phyloP scores from a whole-genome alignment of 2,329 filamentous ascomycete species.

The Fusarium mangiferae region DNA sequence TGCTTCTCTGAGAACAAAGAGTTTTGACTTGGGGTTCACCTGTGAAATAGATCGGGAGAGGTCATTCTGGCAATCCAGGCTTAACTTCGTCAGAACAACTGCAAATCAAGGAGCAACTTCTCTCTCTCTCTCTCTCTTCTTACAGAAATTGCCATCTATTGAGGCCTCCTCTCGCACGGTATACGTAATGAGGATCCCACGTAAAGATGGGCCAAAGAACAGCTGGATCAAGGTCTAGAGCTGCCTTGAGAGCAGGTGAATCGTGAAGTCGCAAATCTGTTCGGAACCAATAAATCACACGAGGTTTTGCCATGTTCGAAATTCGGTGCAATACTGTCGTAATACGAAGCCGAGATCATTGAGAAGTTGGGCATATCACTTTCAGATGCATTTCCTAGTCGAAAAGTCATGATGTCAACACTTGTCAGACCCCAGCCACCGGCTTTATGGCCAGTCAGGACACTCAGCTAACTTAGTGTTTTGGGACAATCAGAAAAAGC shows the following conservation, averaged over 20 bases:
- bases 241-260: conserved; percentile 77
- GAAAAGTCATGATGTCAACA: conserved; percentile 45
- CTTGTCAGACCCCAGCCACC: conserved; percentile 30
- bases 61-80: conserved; percentile 78
- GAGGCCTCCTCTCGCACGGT: conserved; percentile 73
- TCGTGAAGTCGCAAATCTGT: conserved; percentile 83
- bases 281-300: conserved; percentile 81
- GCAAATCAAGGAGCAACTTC: not conserved
- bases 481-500: not conserved
- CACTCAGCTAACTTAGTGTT: not conserved
- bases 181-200: conserved; percentile 85
- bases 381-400: not conserved
- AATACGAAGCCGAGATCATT: not conserved
- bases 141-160: conserved; percentile 81
- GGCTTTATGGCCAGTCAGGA: not conserved
- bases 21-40: conserved; percentile 75
- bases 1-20: conserved; percentile 77
- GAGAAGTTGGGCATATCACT: not conserved
- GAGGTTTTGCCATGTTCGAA: conserved; percentile 46
- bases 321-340: not conserved
- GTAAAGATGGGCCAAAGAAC: conserved; percentile 81
- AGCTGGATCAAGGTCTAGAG: conserved; percentile 74
- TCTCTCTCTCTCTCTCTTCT: conserved; percentile 19
- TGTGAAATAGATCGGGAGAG: conserved; percentile 73
- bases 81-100: conserved; percentile 41